Conservation (phyloP, 2,329 filamentous ascomycete genomes). For the Rhynchosporium graminicola region DNA sequence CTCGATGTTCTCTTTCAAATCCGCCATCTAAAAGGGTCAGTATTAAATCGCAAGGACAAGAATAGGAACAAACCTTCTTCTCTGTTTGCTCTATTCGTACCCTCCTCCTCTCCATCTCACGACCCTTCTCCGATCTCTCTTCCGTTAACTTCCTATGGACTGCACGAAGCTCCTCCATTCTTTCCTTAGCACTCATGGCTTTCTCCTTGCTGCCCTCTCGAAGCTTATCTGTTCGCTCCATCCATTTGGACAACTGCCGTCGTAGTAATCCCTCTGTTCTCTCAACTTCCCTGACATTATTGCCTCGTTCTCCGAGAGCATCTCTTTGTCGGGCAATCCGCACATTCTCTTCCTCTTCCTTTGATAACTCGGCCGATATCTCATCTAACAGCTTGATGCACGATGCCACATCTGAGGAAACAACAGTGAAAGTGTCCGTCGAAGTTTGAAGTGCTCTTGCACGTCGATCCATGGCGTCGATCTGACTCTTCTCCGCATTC, state of each 20-base stretch:
- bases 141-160: constrained; percentile 80
- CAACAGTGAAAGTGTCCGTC: constrained; percentile 82
- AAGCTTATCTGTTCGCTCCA: constrained; percentile 81
- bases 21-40: constrained; percentile 73
- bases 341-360: constrained; percentile 87
- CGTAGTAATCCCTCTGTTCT: constrained; percentile 80
- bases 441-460: constrained; percentile 91
- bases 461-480: constrained; percentile 83
- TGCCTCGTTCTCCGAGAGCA: constrained; percentile 81
- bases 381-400: constrained; percentile 91
- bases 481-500: constrained; percentile 75
- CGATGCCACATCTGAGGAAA: constrained; percentile 80
- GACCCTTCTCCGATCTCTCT: constrained; percentile 81
- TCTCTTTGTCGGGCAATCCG: constrained; percentile 82
- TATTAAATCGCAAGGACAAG: constrained; percentile 16
- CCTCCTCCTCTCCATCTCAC: constrained; percentile 87
- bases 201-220: constrained; percentile 79
- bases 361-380: constrained; percentile 77
- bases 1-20: constrained; percentile 96
- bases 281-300: constrained; percentile 90
- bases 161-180: constrained; percentile 85
- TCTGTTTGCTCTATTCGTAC: constrained; percentile 98
- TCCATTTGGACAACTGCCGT: constrained; percentile 82
- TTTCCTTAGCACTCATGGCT: constrained; percentile 75
- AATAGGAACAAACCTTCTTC: constrained; percentile 74